Percentiles rank a stretch among this genome's conserved stretches.
These are phyloP conservation scores for Talaromyces sp. DNA, from an alignment of 2,329 filamentous ascomycete species.

Conservation along the genomic window DNA sequence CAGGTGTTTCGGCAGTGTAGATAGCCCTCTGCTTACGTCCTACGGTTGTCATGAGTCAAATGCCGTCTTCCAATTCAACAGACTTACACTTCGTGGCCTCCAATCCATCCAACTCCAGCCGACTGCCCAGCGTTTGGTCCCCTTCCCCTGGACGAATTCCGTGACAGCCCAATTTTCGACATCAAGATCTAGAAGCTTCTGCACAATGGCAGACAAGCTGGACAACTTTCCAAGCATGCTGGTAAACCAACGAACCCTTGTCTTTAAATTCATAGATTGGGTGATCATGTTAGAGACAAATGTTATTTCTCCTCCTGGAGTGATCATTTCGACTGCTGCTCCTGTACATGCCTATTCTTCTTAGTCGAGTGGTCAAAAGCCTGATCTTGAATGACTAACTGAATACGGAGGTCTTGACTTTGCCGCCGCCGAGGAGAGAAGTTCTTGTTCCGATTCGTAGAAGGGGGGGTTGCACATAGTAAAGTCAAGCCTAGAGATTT, in stretches of 20 bases:
- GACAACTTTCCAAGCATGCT: slow-evolving; percentile 85
- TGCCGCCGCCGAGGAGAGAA: slow-evolving; percentile 57
- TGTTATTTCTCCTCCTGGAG: slow-evolving; percentile 66
- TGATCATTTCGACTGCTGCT: slow-evolving; percentile 79
- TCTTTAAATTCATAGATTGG: slow-evolving; percentile 58
- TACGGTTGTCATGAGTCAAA: slow-evolving; percentile 3
- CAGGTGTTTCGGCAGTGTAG: slow-evolving; percentile 44
- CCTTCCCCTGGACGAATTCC: slow-evolving; percentile 69
- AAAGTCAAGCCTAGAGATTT: slow-evolving; percentile 59
- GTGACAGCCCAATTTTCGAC: slow-evolving; percentile 78
- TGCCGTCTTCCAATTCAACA: slow-evolving; percentile 4
- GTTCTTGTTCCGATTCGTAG: slow-evolving; percentile 68
- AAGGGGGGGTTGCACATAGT: slow-evolving; percentile 95
- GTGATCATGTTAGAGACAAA: slow-evolving; percentile 68
- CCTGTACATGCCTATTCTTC: slow-evolving; percentile 59
- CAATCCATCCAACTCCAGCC: slow-evolving; percentile 75
- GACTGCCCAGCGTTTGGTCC: slow-evolving; percentile 79
- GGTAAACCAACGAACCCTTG: slow-evolving; percentile 77
- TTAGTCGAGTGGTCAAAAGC: neutral
- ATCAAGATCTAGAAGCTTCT: slow-evolving; percentile 49
- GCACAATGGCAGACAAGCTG: slow-evolving; percentile 57
- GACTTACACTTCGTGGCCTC: slow-evolving; percentile 54
- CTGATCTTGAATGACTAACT: slow-evolving; percentile 40
- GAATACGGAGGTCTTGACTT: slow-evolving; percentile 67
- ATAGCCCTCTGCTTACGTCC: slow-evolving; percentile 34